Conservation (phyloP, 2,329 filamentous ascomycete genomes). For the Canariomyces notabilis region DNA sequence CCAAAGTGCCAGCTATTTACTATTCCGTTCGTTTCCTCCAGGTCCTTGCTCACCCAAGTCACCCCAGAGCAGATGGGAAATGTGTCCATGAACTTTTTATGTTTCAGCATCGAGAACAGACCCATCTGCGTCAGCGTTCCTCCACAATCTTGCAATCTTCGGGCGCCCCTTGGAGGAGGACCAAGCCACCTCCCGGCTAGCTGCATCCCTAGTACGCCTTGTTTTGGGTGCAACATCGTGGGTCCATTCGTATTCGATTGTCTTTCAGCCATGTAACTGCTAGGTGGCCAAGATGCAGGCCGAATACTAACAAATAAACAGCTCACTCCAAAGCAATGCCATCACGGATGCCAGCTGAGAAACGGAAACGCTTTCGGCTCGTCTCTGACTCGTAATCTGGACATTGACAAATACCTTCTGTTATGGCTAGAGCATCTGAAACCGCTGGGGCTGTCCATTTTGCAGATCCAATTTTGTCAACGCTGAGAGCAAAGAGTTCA, state of each 20-base stretch:
- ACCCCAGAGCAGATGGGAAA: conserved; percentile 3
- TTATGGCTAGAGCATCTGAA: conserved; percentile 14
- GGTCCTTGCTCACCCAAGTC: neutral
- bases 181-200: conserved; percentile 11
- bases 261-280: neutral
- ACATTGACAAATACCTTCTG: conserved; percentile 6
- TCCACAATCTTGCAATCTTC: neutral
- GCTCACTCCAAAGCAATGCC: neutral
- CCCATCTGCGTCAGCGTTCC: neutral
- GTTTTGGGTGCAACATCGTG: conserved; percentile 5
- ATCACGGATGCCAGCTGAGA: neutral
- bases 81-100: too few species aligned
- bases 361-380: conserved; percentile 1
- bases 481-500: too few species aligned
- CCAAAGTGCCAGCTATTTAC: neutral
- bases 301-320: neutral
- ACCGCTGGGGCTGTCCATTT: too few species aligned
- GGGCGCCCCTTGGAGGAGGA: conserved; percentile 9
- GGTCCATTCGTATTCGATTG: neutral
- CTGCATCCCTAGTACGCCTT: conserved; percentile 7
- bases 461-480: too few species aligned
- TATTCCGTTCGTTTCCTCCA: neutral
- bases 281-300: neutral
- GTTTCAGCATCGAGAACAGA: conserved; percentile 12
- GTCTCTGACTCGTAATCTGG: neutral